These are phyloP conservation scores for Linum lewisii DNA, from an alignment of 345 rosid genomes.

Conservation along the genomic window DNA sequence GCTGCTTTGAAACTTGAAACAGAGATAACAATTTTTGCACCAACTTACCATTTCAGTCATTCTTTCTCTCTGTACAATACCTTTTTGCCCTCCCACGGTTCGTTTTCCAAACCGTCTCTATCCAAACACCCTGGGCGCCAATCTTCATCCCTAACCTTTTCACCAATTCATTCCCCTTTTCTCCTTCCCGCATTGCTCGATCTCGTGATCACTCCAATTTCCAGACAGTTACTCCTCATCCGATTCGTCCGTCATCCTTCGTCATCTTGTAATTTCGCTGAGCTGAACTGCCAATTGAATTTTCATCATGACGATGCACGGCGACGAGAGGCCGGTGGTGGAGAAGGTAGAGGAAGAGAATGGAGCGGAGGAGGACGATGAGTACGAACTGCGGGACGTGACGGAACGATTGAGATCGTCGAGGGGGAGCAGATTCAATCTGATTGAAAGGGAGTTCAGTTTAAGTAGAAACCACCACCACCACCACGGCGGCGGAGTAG, in stretches of 20 bases:
- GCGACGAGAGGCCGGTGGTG: not conserved
- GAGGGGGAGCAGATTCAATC: constrained; percentile 35
- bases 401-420: constrained; percentile 36
- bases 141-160: not conserved
- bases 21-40: no score
- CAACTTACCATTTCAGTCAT: not conserved
- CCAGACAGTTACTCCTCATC: not conserved
- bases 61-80: no score
- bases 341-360: not conserved
- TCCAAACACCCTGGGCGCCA: not conserved
- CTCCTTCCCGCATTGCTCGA: not conserved
- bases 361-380: constrained; percentile 9
- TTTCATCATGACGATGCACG: not conserved
- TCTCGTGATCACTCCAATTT: not conserved
- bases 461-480: constrained; percentile 3
- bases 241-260: not conserved
- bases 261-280: not conserved
- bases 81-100: not conserved
- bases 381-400: constrained; percentile 33
- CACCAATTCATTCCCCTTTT: not conserved
- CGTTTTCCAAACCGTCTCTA: not conserved
- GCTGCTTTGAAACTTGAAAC: no score
- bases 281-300: not conserved
- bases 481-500: not conserved
- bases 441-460: constrained; percentile 34